Conservation (phyloP, 805 yeast genomes). For the Candida silvicultrix region DNA sequence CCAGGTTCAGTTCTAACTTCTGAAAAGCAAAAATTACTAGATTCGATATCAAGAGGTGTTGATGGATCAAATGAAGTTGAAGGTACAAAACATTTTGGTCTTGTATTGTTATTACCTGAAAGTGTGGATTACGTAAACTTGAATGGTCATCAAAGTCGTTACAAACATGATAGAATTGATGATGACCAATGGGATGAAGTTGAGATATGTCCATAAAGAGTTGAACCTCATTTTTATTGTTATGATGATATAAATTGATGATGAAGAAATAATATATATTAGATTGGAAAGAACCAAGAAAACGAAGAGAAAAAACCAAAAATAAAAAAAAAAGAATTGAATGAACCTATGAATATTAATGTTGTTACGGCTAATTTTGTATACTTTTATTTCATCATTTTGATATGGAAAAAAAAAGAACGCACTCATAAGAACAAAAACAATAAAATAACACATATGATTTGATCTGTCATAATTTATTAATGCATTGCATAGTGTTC, state of each 20-base stretch:
- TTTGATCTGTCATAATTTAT: not conserved
- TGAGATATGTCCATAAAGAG: slow-evolving; percentile 69
- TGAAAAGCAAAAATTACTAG: slow-evolving; percentile 51
- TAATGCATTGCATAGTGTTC: not conserved
- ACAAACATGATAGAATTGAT: slow-evolving; percentile 44
- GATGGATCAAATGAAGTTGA: slow-evolving; percentile 68
- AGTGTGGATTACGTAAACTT: slow-evolving; percentile 63
- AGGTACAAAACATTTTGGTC: slow-evolving; percentile 55
- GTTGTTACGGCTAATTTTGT: not conserved
- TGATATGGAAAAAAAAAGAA: no score
- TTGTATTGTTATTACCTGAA: slow-evolving; percentile 63
- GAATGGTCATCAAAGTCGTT: slow-evolving; percentile 46
- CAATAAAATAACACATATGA: not conserved
- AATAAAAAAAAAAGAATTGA: not conserved
- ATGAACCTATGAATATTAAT: not conserved
- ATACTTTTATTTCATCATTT: no score
- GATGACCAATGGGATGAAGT: slow-evolving; percentile 67
- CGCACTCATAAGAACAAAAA: no score
- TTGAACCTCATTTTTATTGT: no score
- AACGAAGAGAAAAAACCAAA: no score
- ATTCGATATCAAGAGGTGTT: slow-evolving; percentile 73
- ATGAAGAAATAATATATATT: not conserved
- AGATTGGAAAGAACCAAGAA: no score
- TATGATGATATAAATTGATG: not conserved
- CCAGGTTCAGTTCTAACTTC: slow-evolving; percentile 58